Percentiles rank a stretch among this genome's conserved stretches.
phyloP scores from a whole-genome alignment of 345 rosid species.

The Ceriops zippeliana region DNA sequence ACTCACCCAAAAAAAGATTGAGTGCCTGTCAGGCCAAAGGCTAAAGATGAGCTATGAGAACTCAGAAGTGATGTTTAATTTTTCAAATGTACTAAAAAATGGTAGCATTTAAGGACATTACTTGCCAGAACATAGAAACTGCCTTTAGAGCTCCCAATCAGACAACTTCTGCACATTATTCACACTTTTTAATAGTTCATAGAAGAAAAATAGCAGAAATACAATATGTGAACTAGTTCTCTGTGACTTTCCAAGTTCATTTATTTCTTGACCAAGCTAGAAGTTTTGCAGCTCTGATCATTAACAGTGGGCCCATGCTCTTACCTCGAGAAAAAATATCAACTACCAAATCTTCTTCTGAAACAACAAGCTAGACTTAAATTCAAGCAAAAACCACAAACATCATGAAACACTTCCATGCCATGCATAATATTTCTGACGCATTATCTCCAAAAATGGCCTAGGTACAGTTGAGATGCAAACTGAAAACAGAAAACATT shows the following conservation, averaged over 20 bases:
- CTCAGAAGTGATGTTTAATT: too few relatives aligned
- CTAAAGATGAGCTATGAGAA: too few relatives aligned
- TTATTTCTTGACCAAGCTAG: conserved; percentile 6
- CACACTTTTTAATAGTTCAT: too few relatives aligned
- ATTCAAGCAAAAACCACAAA: not conserved
- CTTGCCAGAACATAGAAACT: too few relatives aligned
- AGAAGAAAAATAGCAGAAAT: too few relatives aligned
- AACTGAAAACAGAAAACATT: not conserved
- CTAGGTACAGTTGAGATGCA: not conserved
- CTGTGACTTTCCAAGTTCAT: conserved; percentile 1
- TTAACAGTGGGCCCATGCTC: not conserved
- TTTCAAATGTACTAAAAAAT: too few relatives aligned
- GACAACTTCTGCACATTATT: too few relatives aligned
- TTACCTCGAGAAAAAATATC: not conserved
- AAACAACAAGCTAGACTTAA: not conserved
- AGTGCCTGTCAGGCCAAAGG: too few relatives aligned
- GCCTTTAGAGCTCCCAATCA: too few relatives aligned
- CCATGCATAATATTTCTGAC: not conserved
- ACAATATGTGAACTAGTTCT: not conserved
- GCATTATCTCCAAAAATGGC: not conserved
- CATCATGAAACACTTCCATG: conserved; percentile 2
- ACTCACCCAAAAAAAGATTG: too few relatives aligned
- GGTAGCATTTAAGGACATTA: too few relatives aligned
- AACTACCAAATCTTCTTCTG: conserved; percentile 1
- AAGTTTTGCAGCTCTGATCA: not conserved